These are phyloP conservation scores for Dactylis glomerata DNA, from an alignment of 176 grass and related monocot genomes.

Conservation along the genomic window DNA sequence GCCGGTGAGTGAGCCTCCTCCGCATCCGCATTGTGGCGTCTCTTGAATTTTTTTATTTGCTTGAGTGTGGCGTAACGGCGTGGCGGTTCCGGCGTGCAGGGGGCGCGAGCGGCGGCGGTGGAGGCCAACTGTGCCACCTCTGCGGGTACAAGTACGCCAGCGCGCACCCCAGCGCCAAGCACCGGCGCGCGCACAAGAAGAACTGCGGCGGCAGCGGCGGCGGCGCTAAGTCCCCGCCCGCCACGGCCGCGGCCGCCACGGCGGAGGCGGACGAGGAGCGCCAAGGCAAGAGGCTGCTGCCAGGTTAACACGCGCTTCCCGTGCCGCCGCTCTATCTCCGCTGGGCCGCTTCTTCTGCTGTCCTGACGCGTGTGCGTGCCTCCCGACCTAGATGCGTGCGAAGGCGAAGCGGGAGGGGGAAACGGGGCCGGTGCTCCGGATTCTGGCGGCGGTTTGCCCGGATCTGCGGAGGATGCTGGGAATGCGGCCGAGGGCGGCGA, in stretches of 20 bases:
- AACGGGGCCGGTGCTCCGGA: slow-evolving; percentile 13
- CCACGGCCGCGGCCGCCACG: background rate
- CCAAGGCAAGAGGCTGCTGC: background rate
- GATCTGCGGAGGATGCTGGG: slow-evolving; percentile 31
- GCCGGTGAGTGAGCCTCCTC: slow-evolving; percentile 11
- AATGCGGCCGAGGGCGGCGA: background rate
- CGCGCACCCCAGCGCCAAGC: slow-evolving; percentile 64
- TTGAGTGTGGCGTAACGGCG: slow-evolving; percentile 6
- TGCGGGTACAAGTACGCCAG: slow-evolving; percentile 57
- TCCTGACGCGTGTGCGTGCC: slow-evolving; percentile 13
- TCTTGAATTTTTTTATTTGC: background rate
- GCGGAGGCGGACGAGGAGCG: background rate
- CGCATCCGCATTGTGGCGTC: background rate
- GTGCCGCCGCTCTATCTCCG: background rate
- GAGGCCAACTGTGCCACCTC: slow-evolving; percentile 36
- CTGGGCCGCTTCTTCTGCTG: background rate
- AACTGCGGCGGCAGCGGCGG: slow-evolving; percentile 37
- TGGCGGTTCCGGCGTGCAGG: slow-evolving; percentile 9
- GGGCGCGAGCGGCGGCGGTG: background rate
- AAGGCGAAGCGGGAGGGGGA: background rate
- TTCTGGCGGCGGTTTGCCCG: background rate
- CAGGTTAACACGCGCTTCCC: slow-evolving; percentile 16
- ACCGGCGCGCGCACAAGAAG: slow-evolving; percentile 58
- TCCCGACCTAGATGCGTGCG: slow-evolving; percentile 4
- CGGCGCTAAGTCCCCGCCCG: slow-evolving; percentile 10